phyloP scores from a whole-genome alignment of 257 asterid species.

The Gynochthodes officinalis region DNA sequence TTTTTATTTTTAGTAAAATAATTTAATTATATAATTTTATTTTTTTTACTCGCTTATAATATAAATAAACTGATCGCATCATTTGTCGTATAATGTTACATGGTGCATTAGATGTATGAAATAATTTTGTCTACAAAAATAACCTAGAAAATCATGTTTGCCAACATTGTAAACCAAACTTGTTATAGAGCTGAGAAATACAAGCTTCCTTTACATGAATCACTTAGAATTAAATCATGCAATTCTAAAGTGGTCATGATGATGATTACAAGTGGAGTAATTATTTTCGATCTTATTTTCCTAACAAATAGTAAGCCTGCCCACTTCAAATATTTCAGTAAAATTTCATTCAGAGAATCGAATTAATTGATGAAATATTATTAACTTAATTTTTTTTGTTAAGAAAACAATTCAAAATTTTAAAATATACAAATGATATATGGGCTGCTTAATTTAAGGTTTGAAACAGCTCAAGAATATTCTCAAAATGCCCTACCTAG shows the following conservation, averaged over 20 bases:
- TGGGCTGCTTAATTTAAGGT: neutral
- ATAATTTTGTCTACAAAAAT: too few species aligned
- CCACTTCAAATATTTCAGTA: neutral
- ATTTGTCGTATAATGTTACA: too few species aligned
- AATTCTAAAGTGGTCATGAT: neutral
- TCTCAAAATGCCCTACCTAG: neutral
- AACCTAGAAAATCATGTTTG: too few species aligned
- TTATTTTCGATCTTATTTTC: too few species aligned
- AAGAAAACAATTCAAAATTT: too few species aligned
- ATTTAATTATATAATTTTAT: too few species aligned
- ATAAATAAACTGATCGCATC: too few species aligned
- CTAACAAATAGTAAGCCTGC: neutral
- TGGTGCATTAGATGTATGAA: too few species aligned
- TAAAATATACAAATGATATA: neutral
- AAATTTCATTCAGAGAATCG: neutral
- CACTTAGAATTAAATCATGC: neutral
- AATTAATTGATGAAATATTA: too few species aligned
- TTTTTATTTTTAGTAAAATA: too few species aligned
- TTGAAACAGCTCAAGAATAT: neutral
- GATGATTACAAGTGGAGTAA: neutral
- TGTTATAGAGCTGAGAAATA: neutral
- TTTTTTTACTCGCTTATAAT: too few species aligned
- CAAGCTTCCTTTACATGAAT: neutral
- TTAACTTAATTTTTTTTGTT: too few species aligned
- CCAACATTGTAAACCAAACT: neutral